phyloP scores from a whole-genome alignment of 495 filamentous ascomycete genomes.

The Daldinia bambusicola region DNA sequence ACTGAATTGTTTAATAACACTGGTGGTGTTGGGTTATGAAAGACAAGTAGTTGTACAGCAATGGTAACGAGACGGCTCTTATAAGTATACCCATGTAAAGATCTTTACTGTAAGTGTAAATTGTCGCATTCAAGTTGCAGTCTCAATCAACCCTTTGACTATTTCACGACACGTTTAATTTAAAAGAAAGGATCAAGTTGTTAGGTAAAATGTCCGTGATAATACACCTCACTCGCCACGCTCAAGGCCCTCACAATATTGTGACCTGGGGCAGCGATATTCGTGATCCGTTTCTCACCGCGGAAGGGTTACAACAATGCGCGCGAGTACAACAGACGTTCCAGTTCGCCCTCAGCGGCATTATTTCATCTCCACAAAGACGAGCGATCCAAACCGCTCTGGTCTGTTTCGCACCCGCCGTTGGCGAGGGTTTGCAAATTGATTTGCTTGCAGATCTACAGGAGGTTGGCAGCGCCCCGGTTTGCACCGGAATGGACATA shows the following conservation, averaged over 20 bases:
- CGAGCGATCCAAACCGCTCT: constrained; percentile 84
- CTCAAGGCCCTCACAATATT: constrained; percentile 80
- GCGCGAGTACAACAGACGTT: constrained; percentile 64
- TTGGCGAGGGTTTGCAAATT: constrained; percentile 33
- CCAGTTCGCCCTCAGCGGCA: constrained; percentile 67
- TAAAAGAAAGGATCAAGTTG: not conserved
- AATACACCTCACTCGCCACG: constrained; percentile 61
- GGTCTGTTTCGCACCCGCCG: constrained; percentile 66
- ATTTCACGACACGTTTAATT: not conserved
- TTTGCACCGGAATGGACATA: constrained; percentile 70
- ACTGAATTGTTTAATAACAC: not conserved
- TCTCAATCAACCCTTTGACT: not conserved
- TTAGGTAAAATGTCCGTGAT: constrained; percentile 46
- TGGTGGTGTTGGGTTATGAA: not conserved
- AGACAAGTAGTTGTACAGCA: not conserved
- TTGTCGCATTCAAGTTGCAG: not conserved
- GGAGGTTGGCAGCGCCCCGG: constrained; percentile 73
- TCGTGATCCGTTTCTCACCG: constrained; percentile 81
- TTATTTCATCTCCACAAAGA: constrained; percentile 81
- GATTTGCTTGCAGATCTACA: constrained; percentile 74
- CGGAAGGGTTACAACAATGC: constrained; percentile 79
- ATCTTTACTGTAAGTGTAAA: too few species aligned
- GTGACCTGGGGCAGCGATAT: constrained; percentile 46
- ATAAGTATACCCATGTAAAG: too few species aligned
- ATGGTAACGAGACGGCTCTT: not conserved